Base-by-base conservation (phyloP, 2,329 filamentous ascomycete genomes). In the Stagonosporopsis vannaccii region DNA sequence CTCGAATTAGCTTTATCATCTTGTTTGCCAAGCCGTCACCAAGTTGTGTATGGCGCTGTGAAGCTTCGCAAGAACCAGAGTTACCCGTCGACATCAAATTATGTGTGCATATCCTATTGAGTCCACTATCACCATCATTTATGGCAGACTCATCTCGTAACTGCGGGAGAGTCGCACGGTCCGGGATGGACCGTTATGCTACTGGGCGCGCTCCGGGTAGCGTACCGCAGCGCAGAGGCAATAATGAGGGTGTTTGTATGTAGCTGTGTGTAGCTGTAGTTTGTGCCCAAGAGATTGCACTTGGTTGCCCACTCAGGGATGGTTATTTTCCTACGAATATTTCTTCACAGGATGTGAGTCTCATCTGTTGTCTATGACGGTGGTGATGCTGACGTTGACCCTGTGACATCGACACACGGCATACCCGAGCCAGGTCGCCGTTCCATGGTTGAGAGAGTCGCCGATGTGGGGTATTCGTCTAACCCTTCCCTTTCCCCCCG, bases 381-480 rank as follows among this genome's bases (percentile, higher is more conserved):
- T 45, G 30, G 9, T 19, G 25, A 30, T 49, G 32, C 28, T 41
- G 48, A 23, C 43, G 32, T 40, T 41, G 55, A 42, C 26, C 33
- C 33, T 54, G 26, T 54, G 55, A 48, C 54, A 56, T 60, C 50
- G 52, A 55, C 51, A 51, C 51, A 57, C 59, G 60, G 62, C 56
- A 61, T 46, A 59, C 20, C 66, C 57, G 62, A 60, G 49, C 56
- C 53, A 57, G 50, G 44, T 44, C 40, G 49, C 47, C 49, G 66
- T 62, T 44, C 64, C 62, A 60, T 66, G 64, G 62, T 62, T 51
- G 28, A 41, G 22, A 56, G 19, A 42, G 36, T 50, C 56, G 56
- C 25, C 54, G 56, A 60, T 63, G 66, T 68, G 64, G 62, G 60
- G 66, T 61, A 52, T 41, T 56, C 56, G 51, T 56, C 46, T 59